A percentile compares a stretch with the other conserved stretches of the same genome.
These are phyloP conservation scores for Xylaria hypoxylon DNA, from an alignment of 2,329 filamentous ascomycete species.

Conservation along the genomic window DNA sequence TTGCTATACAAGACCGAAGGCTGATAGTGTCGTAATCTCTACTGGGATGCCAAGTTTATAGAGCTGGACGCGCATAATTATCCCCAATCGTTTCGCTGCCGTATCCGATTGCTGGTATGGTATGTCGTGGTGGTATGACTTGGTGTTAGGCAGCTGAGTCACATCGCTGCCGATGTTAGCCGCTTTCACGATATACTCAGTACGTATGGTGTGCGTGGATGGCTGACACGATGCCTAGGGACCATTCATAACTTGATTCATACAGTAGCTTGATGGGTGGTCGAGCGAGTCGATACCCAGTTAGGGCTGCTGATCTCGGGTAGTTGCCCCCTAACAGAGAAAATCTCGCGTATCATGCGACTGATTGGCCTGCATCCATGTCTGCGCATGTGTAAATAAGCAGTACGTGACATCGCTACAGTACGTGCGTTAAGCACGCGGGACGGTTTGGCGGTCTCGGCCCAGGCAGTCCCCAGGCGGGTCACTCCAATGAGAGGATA, in stretches of 20 bases:
- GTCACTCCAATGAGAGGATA: background rate
- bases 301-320: slow-evolving; percentile 22
- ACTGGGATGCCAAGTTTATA: slow-evolving; percentile 9
- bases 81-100: slow-evolving; percentile 16
- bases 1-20: background rate
- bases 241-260: slow-evolving; percentile 9
- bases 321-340: slow-evolving; percentile 6
- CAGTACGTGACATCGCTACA: slow-evolving; percentile 13
- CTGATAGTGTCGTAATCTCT: slow-evolving; percentile 1
- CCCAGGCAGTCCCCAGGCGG: slow-evolving; percentile 25
- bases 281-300: slow-evolving; percentile 17
- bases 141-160: slow-evolving; percentile 7
- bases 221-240: slow-evolving; percentile 6
- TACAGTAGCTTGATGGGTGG: slow-evolving; percentile 1
- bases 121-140: slow-evolving; percentile 20
- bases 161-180: slow-evolving; percentile 7
- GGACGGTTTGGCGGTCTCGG: slow-evolving; percentile 32
- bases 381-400: slow-evolving; percentile 19
- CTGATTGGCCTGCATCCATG: slow-evolving; percentile 30
- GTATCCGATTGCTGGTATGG: slow-evolving; percentile 2
- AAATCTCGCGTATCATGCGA: slow-evolving; percentile 24
- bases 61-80: slow-evolving; percentile 2
- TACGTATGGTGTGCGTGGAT: background rate
- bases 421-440: slow-evolving; percentile 25
- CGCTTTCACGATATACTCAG: slow-evolving; percentile 1